These are phyloP conservation scores for Zygosaccharomyces sapae DNA, from an alignment of 1,139 yeast species.

Conservation along the genomic window DNA sequence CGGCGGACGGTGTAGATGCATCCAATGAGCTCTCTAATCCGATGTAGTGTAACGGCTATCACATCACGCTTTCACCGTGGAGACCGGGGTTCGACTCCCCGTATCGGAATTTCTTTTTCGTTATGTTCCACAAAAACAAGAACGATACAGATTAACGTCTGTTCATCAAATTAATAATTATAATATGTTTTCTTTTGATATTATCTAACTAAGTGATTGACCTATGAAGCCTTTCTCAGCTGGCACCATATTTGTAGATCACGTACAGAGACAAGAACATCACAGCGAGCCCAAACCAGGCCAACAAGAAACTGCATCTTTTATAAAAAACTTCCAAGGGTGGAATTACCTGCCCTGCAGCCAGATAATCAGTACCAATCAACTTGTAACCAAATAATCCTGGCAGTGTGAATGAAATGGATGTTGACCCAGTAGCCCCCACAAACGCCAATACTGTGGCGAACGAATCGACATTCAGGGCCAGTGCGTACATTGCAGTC, in stretches of 20 bases:
- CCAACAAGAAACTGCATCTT: slow-evolving; percentile 56
- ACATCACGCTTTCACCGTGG: slow-evolving; percentile 41
- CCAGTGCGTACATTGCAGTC: slow-evolving; percentile 53
- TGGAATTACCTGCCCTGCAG: slow-evolving; percentile 28
- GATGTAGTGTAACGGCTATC: slow-evolving; percentile 41
- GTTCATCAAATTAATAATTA: too few relatives aligned
- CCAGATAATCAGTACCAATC: slow-evolving; percentile 41
- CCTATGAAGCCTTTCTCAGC: background rate
- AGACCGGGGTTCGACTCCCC: slow-evolving; percentile 51
- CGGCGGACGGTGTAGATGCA: too few relatives aligned
- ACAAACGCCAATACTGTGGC: slow-evolving; percentile 85
- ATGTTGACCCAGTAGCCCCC: slow-evolving; percentile 93
- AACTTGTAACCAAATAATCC: slow-evolving; percentile 82
- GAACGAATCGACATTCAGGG: slow-evolving; percentile 67
- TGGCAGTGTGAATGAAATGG: slow-evolving; percentile 87
- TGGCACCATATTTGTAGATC: slow-evolving; percentile 41
- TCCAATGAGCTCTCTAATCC: slow-evolving; percentile 18
- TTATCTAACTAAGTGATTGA: background rate
- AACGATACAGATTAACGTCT: too few relatives aligned
- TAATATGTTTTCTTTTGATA: too few relatives aligned
- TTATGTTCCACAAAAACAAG: too few relatives aligned
- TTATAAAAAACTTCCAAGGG: slow-evolving; percentile 43
- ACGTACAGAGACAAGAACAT: slow-evolving; percentile 75
- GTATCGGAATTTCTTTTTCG: slow-evolving; percentile 39
- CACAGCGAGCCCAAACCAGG: slow-evolving; percentile 69